Percentiles rank a stretch among this genome's conserved stretches.
Conservation (phyloP, 2,329 filamentous ascomycete genomes). For the Kalaharituber pfeilii region DNA sequence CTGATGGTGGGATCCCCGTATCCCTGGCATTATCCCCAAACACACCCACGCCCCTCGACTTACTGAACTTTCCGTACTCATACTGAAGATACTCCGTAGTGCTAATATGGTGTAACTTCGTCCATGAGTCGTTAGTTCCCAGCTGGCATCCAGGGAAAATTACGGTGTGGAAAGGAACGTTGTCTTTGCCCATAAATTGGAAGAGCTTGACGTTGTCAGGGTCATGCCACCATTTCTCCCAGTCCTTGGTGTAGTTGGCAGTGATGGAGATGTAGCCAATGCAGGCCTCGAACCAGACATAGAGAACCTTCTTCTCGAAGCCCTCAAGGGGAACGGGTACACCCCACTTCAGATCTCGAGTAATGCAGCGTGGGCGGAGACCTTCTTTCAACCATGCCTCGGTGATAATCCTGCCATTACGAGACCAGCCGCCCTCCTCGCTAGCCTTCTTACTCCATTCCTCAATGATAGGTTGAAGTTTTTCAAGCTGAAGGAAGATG, state of each 20-base stretch:
- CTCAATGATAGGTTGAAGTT: conserved; percentile 58
- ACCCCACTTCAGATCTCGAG: conserved; percentile 84
- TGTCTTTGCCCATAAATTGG: conserved; percentile 92
- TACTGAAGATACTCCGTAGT: conserved; percentile 85
- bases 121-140: conserved; percentile 73
- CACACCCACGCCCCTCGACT: conserved; percentile 74
- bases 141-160: conserved; percentile 81
- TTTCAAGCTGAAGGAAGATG: conserved; percentile 73
- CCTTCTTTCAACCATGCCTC: conserved; percentile 70
- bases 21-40: conserved; percentile 81
- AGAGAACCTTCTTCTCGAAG: conserved; percentile 65
- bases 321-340: conserved; percentile 36
- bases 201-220: conserved; percentile 75
- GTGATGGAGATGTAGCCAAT: conserved; percentile 95
- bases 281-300: conserved; percentile 85
- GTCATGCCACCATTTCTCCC: conserved; percentile 90
- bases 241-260: conserved; percentile 70
- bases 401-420: conserved; percentile 59
- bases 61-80: conserved; percentile 80
- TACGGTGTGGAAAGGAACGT: conserved; percentile 73
- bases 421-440: conserved; percentile 56
- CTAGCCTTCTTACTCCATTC: conserved; percentile 60
- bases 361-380: conserved; percentile 72
- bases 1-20: conserved; percentile 64
- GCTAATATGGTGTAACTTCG: conserved; percentile 70